Conservation (phyloP, 2,329 filamentous ascomycete species). For the Berkeleyomyces rouxiae region DNA sequence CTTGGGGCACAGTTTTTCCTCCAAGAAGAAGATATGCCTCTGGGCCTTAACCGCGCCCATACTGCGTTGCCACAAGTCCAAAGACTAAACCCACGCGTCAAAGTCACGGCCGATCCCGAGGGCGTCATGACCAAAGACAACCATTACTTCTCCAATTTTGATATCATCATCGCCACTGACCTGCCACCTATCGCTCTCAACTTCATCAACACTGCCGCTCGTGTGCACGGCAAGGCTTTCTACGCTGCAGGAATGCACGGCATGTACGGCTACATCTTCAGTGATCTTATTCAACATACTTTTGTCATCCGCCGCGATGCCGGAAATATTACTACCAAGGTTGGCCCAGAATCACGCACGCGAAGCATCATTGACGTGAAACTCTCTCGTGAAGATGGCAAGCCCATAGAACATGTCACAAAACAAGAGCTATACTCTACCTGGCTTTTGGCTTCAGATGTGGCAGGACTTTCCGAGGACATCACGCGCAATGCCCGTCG, state of each 20-base stretch:
- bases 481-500: constrained; percentile 50
- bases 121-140: constrained; percentile 51
- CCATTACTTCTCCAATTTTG: constrained; percentile 62
- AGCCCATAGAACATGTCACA: constrained; percentile 68
- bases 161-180: constrained; percentile 81
- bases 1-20: constrained; percentile 74
- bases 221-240: constrained; percentile 36
- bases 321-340: constrained; percentile 50
- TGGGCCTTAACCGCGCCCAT: constrained; percentile 73
- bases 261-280: constrained; percentile 91
- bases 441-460: constrained; percentile 63
- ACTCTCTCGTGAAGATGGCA: constrained; percentile 48
- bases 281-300: constrained; percentile 77
- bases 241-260: constrained; percentile 25
- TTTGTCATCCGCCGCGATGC: constrained; percentile 76
- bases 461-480: constrained; percentile 50
- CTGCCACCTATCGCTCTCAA: constrained; percentile 58
- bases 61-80: constrained; percentile 63
- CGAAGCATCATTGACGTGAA: constrained; percentile 57
- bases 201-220: constrained; percentile 72
- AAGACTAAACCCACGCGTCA: constrained; percentile 79
- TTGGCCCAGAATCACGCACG: constrained; percentile 56
- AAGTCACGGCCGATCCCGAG: constrained; percentile 51
- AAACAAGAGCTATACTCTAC: constrained; percentile 86
- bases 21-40: constrained; percentile 40